These are phyloP conservation scores for Pseudogymnoascus sp. DNA, from an alignment of 2,329 filamentous ascomycete species.

Conservation along the genomic window DNA sequence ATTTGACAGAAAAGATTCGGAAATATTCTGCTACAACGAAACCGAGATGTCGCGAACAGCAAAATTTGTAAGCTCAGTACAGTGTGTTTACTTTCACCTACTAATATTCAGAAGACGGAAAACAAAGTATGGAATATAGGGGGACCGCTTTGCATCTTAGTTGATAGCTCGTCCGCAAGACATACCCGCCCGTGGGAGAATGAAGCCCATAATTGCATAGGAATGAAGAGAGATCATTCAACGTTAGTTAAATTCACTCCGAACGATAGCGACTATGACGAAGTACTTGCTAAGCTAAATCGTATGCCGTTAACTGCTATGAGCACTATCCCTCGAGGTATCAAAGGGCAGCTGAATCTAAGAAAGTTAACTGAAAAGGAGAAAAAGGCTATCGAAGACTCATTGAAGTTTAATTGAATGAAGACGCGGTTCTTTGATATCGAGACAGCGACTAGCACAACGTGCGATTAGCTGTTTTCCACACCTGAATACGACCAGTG, in stretches of 20 bases:
- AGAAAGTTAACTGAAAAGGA: background rate
- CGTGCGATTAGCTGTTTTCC: conserved; percentile 35
- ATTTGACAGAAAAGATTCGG: conserved; percentile 9
- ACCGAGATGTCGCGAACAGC: conserved; percentile 13
- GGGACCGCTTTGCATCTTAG: background rate
- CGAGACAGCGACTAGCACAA: conserved; percentile 27
- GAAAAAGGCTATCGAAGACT: background rate
- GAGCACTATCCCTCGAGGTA: background rate
- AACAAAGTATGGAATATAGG: conserved; percentile 6
- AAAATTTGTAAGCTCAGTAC: conserved; percentile 1
- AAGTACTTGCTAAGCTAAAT: background rate
- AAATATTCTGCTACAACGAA: conserved; percentile 15
- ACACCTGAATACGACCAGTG: conserved; percentile 30
- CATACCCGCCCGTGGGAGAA: background rate
- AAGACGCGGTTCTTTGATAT: background rate
- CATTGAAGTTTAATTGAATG: background rate
- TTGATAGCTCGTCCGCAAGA: conserved; percentile 4
- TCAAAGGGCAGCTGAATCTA: background rate
- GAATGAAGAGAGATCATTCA: conserved; percentile 10
- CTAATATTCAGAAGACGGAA: background rate
- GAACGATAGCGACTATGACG: conserved; percentile 6
- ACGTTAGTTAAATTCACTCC: conserved; percentile 9
- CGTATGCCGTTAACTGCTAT: background rate
- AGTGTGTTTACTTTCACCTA: background rate
- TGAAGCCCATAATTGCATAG: conserved; percentile 1